Conservation (phyloP, 129 eudicot species). For the Flaveria trinervia region DNA sequence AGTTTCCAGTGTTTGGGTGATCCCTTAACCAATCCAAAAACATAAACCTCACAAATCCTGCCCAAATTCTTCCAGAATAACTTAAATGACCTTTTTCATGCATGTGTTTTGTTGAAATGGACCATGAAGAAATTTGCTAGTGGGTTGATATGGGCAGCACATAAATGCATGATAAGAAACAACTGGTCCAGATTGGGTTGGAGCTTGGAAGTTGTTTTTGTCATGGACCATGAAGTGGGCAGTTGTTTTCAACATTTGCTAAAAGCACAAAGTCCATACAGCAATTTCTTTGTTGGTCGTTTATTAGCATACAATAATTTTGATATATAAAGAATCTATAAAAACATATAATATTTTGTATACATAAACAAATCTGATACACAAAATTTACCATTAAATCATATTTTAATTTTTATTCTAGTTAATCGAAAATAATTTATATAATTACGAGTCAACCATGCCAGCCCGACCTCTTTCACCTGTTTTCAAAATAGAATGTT, state of each 20-base stretch:
- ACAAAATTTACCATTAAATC: not conserved
- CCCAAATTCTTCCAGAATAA: not conserved
- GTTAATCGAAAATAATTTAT: not conserved
- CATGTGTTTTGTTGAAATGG: not conserved
- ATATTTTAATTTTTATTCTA: not conserved
- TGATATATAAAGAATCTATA: not conserved
- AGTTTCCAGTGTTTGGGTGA: too few relatives aligned
- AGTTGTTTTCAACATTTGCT: not conserved
- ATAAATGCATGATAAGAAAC: not conserved
- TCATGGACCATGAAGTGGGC: slow-evolving; percentile 6
- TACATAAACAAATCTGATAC: not conserved
- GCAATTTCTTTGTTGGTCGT: slow-evolving; percentile 3
- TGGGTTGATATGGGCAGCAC: slow-evolving; percentile 1
- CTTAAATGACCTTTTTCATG: not conserved
- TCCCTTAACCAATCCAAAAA: not conserved
- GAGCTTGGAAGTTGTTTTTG: not conserved
- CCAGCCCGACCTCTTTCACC: not conserved
- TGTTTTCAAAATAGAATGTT: not conserved
- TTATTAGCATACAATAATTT: not conserved
- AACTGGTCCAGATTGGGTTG: not conserved
- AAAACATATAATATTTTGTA: not conserved
- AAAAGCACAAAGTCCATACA: not conserved
- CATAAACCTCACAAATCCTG: not conserved
- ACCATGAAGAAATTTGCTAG: not conserved
- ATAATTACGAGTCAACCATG: not conserved